Percentiles rank a stretch among this genome's conserved stretches.
These are phyloP conservation scores for Candida tunisiensis DNA, from an alignment of 1,139 yeast species.

Conservation along the genomic window DNA sequence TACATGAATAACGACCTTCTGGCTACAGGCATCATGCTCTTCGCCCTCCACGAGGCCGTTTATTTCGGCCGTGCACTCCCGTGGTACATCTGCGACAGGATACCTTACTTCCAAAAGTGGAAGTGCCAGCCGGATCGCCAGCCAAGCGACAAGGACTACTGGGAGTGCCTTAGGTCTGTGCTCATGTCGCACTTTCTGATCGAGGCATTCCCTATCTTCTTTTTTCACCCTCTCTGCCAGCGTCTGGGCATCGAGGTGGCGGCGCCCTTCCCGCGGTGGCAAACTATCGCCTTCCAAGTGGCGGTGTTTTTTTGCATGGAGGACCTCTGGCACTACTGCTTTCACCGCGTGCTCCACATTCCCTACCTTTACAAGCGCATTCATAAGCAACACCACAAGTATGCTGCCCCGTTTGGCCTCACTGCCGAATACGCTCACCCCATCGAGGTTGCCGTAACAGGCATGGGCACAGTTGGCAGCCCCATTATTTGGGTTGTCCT, in stretches of 20 bases:
- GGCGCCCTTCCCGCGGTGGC: constrained; percentile 68
- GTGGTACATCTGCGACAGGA: constrained; percentile 63
- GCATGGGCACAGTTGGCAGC: constrained; percentile 88
- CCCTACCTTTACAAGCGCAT: constrained; percentile 78
- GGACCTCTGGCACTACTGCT: constrained; percentile 94
- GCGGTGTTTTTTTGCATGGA: constrained; percentile 65
- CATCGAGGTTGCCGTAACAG: constrained; percentile 74
- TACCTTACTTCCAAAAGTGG: constrained; percentile 59
- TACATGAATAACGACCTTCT: constrained; percentile 59
- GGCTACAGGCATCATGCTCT: constrained; percentile 72
- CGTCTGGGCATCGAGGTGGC: constrained; percentile 53
- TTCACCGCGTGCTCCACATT: constrained; percentile 74
- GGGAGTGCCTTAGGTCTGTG: constrained; percentile 81
- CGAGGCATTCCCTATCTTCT: constrained; percentile 92
- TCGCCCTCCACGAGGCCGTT: constrained; percentile 58
- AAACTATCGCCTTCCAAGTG: constrained; percentile 45
- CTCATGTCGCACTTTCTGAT: constrained; percentile 72
- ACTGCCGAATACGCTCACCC: constrained; percentile 98
- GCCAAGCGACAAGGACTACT: constrained; percentile 67
- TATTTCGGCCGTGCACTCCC: constrained; percentile 78
- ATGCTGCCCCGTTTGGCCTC: constrained; percentile 93
- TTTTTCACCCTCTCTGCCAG: constrained; percentile 80
- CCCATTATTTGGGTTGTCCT: constrained; percentile 61
- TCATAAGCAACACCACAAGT: constrained; percentile 92
- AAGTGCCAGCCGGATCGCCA: constrained; percentile 70